phyloP scores from a whole-genome alignment of 1,139 yeast genomes.

The Cylindricascospora bacillispora region DNA sequence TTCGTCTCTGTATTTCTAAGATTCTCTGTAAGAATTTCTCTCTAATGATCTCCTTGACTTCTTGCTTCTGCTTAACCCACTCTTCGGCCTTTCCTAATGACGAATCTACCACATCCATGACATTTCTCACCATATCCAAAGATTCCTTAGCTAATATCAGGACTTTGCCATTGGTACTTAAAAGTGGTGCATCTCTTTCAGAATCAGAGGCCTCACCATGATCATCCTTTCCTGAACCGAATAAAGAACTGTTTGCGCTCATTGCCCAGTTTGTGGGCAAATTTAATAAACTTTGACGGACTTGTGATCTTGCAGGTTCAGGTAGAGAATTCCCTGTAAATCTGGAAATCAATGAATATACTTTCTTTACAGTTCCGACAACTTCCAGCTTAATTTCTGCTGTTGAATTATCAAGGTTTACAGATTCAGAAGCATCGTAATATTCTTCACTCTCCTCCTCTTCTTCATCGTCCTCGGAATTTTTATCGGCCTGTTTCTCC shows the following conservation, averaged over 20 bases:
- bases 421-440: slow-evolving; percentile 24
- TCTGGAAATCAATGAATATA: slow-evolving; percentile 73
- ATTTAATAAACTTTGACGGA: slow-evolving; percentile 62
- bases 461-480: slow-evolving; percentile 6
- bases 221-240: slow-evolving; percentile 1
- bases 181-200: neutral
- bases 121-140: slow-evolving; percentile 72
- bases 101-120: slow-evolving; percentile 73
- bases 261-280: slow-evolving; percentile 58
- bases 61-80: slow-evolving; percentile 51
- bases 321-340: slow-evolving; percentile 65
- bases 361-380: slow-evolving; percentile 77
- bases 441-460: slow-evolving; percentile 21
- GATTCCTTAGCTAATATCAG: slow-evolving; percentile 80
- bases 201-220: neutral
- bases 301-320: slow-evolving; percentile 76
- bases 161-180: slow-evolving; percentile 42
- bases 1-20: no score
- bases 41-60: slow-evolving; percentile 21
- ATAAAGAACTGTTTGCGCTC: slow-evolving; percentile 26
- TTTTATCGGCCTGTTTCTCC: slow-evolving; percentile 1
- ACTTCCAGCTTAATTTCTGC: slow-evolving; percentile 64
- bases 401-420: slow-evolving; percentile 24
- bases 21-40: slow-evolving; percentile 16
- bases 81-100: slow-evolving; percentile 73